Base-by-base conservation (phyloP, 2,329 filamentous ascomycete genomes). In the Alternaria brassicae region DNA sequence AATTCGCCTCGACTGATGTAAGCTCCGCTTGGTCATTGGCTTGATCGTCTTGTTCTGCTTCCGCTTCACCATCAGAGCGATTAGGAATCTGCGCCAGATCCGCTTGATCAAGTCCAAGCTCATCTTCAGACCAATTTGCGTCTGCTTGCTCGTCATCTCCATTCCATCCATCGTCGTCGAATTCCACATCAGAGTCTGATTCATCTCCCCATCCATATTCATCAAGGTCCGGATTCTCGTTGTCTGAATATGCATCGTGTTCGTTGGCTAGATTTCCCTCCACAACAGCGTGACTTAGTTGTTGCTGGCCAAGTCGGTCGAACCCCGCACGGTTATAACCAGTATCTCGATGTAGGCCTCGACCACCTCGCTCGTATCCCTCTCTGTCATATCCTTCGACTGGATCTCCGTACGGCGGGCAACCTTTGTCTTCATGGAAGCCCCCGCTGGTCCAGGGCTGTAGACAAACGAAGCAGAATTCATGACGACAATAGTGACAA, bases 381-480 rank as follows among this genome's bases (percentile, higher is more conserved):
- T 66, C 56, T 17, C 41, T 37, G 19, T 66, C 61, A 36, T 64
- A 64, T 6, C 61, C 58, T 4, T 8, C 40, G 1, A 9, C 4
- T 2, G 53, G 56, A 39, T 64, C 56, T 9, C 56, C 59, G 21
- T 60, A 60, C 3, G 13, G 15, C 6, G 58, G 53, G 44, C 61
- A 66, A 6, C 49, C 47, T 5, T 28, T 12, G 19, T 27, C 21
- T 1, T 28, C 19, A 37, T 62, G 58, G 8, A 45, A 37, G 12
- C 41, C 44, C 28, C 21, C 17, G 27, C n/a, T 30, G 6, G 10
- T 21, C 56, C 54, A 65, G 1, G 10, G n/a, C 9, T 56, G 44
- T 17, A 60, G 39, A 28, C 66, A 67, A 6, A 66, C 34, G 51
- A 66, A 66, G 37, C 63, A 68, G 53, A 65, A 68, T 4, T 61